These are phyloP conservation scores for Corymbia maculata DNA, from an alignment of 345 rosid species.

Conservation along the genomic window DNA sequence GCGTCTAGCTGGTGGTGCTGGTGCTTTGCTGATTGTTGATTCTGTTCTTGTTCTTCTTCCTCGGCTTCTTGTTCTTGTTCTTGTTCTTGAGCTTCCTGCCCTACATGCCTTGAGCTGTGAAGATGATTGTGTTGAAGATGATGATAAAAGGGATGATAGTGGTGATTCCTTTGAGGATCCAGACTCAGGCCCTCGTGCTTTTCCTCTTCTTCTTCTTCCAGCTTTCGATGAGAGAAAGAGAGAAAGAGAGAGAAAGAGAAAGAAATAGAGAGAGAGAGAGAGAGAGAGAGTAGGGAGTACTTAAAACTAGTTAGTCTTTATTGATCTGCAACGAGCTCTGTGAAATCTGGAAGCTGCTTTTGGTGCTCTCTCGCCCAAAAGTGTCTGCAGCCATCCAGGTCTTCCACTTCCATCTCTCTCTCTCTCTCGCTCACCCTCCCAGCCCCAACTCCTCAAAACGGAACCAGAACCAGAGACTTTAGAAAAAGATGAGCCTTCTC, in stretches of 20 bases:
- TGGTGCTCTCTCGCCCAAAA: slow-evolving; percentile 28
- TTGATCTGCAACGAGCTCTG: not conserved
- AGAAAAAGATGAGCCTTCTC: not conserved
- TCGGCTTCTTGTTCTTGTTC: not conserved
- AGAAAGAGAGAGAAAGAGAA: not conserved
- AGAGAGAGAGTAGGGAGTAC: not conserved
- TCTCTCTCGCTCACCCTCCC: not conserved
- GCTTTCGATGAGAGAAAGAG: slow-evolving; percentile 21
- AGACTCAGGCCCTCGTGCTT: slow-evolving; percentile 31
- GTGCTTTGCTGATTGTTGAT: not conserved
- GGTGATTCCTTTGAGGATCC: slow-evolving; percentile 51
- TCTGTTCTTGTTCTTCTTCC: not conserved
- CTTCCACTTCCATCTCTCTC: slow-evolving; percentile 29
- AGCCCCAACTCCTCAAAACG: not conserved
- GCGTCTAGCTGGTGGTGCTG: slow-evolving; percentile 3
- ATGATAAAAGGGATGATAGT: not conserved
- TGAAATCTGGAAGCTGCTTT: slow-evolving; percentile 23
- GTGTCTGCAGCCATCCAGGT: slow-evolving; percentile 31
- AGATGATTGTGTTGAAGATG: not conserved
- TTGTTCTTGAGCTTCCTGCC: not conserved
- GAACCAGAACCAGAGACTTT: not conserved
- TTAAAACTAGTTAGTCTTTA: not conserved
- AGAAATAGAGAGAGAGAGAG: not conserved
- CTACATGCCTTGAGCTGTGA: slow-evolving; percentile 12
- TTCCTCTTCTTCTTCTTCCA: slow-evolving; percentile 33